Evolutionary conservation across 2,329 filamentous ascomycete genomes (phyloP).

Genomic region (Trichoderma semiorbis): DNA sequence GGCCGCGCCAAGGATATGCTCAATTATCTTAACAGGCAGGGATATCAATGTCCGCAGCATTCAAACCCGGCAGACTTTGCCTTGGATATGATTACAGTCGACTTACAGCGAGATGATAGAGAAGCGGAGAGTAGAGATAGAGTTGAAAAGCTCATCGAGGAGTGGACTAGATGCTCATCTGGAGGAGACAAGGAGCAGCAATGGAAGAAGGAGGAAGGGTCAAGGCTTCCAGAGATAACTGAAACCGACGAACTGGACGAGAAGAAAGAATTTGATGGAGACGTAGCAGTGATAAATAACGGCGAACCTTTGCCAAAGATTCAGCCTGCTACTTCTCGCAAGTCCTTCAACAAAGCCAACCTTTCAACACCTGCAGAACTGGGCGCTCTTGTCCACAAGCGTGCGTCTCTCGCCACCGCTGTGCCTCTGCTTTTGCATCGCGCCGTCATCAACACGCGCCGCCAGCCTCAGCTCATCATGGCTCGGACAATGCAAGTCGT

Average conservation of each 20-base stretch:
- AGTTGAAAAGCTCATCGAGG: conserved; percentile 58
- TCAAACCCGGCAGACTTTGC: conserved; percentile 78
- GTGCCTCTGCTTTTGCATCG: conserved; percentile 66
- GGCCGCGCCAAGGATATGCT: conserved; percentile 63
- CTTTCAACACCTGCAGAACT: conserved; percentile 69
- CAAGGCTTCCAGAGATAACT: conserved; percentile 28
- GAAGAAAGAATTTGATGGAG: conserved; percentile 8
- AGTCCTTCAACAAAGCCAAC: conserved; percentile 40
- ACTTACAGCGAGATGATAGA: conserved; percentile 61
- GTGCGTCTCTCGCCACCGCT: conserved; percentile 58
- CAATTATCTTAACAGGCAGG: conserved; percentile 56
- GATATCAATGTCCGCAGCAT: conserved; percentile 62
- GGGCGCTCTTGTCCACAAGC: conserved; percentile 62
- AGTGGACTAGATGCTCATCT: conserved; percentile 44
- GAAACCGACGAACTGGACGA: conserved; percentile 29
- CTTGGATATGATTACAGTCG: conserved; percentile 71
- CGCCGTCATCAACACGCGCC: conserved; percentile 64
- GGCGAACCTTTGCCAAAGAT: neutral
- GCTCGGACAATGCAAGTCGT: conserved; percentile 66
- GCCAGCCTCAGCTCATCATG: conserved; percentile 61
- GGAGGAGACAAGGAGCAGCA: conserved; percentile 14
- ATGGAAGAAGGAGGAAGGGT: conserved; percentile 5
- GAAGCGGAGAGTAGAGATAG: conserved; percentile 62
- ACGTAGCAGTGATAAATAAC: neutral
- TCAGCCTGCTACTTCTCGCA: conserved; percentile 31